Percentiles rank a stretch among this genome's conserved stretches.
phyloP scores from a whole-genome alignment of 768 basidiomycete species.

The Leccinum ochraceum region DNA sequence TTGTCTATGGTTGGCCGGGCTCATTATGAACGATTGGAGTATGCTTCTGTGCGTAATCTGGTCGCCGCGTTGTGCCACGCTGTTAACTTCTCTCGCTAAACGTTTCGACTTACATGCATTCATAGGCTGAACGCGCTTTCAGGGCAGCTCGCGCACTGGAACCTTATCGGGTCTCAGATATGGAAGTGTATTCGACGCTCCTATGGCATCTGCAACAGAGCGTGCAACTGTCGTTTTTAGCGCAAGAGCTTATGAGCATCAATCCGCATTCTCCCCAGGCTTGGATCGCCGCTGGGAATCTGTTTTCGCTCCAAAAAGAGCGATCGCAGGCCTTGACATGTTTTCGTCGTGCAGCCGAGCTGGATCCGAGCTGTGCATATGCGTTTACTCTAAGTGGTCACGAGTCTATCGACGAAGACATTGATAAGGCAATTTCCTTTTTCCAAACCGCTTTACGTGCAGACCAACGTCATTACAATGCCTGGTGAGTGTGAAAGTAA shows the following conservation, averaged over 20 bases:
- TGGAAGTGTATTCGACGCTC: conserved; percentile 96
- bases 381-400: conserved; percentile 96
- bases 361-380: conserved; percentile 91
- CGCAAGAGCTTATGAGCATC: conserved; percentile 88
- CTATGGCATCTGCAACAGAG: conserved; percentile 91
- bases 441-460: conserved; percentile 91
- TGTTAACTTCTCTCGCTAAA: conserved; percentile 18
- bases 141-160: conserved; percentile 76
- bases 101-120: conserved; percentile 20
- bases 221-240: conserved; percentile 86
- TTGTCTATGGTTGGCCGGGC: conserved; percentile 83
- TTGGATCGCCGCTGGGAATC: conserved; percentile 97
- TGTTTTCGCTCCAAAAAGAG: conserved; percentile 94
- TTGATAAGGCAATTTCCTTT: conserved; percentile 87
- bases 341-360: conserved; percentile 86
- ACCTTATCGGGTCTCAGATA: conserved; percentile 88
- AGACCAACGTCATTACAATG: conserved; percentile 94
- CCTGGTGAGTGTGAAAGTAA: conserved; percentile 68
- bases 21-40: conserved; percentile 89
- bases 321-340: conserved; percentile 91
- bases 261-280: conserved; percentile 81
- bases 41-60: conserved; percentile 69
- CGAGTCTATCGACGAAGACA: conserved; percentile 94
- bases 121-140: conserved; percentile 89
- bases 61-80: conserved; percentile 9